Evolutionary conservation across 2,329 filamentous ascomycete genomes (phyloP).

Genomic region (Penicillium sp.): DNA sequence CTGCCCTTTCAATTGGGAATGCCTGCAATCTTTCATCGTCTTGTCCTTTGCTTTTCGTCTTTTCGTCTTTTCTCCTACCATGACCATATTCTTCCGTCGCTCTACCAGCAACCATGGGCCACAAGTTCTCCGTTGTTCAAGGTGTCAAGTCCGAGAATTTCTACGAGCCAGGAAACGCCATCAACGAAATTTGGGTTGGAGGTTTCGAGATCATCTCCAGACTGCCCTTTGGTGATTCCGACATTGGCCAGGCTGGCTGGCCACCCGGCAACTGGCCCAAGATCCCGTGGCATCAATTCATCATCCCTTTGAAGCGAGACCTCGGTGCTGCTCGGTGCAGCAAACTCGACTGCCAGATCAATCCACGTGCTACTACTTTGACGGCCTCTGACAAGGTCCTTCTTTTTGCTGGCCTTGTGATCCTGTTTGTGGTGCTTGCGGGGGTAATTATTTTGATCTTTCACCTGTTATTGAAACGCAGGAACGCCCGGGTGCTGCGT

Average conservation of each 20-base stretch:
- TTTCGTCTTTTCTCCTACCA: neutral
- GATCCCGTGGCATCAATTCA: constrained; percentile 44
- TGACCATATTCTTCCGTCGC: neutral
- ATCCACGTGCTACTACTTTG: neutral
- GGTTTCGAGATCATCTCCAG: constrained; percentile 41
- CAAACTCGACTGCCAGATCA: neutral
- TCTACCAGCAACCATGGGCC: constrained; percentile 29
- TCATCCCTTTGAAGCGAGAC: constrained; percentile 36
- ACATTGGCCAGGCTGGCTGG: constrained; percentile 41
- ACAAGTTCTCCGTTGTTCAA: constrained; percentile 36
- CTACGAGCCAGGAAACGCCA: constrained; percentile 38
- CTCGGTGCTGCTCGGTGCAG: neutral
- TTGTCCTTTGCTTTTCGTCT: neutral
- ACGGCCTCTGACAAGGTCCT: neutral
- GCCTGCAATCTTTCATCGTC: neutral
- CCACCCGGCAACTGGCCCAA: constrained; percentile 36
- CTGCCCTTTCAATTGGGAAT: neutral
- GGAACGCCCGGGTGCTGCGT: neutral
- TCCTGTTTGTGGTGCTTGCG: neutral
- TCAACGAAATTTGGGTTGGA: constrained; percentile 42
- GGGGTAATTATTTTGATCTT: neutral
- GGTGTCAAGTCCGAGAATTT: constrained; percentile 39
- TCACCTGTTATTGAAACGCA: neutral
- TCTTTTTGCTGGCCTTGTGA: neutral
- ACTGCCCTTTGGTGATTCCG: constrained; percentile 41